Evolutionary conservation across 2,329 filamentous ascomycete genomes (phyloP).

Genomic region (Claviceps arundinis): DNA sequence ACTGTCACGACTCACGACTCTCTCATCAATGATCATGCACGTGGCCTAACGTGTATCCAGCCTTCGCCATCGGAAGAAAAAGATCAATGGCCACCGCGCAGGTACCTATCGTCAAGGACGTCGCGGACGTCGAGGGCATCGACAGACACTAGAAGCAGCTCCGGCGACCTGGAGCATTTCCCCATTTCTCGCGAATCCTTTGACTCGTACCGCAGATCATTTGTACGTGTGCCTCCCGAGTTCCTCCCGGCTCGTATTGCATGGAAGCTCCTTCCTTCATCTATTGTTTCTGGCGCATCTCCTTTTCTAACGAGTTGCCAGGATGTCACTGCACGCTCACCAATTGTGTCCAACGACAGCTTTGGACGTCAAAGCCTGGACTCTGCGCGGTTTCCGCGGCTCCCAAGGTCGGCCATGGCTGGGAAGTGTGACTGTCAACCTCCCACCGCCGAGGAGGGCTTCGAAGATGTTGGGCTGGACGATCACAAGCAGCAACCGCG

Average conservation of each 20-base stretch:
- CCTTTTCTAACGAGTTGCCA: conserved; percentile 20
- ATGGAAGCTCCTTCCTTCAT: no score
- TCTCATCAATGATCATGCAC: conserved; percentile 2
- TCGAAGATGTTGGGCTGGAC: conserved; percentile 86
- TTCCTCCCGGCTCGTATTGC: background rate
- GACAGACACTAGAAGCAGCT: conserved; percentile 43
- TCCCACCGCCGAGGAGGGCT: conserved; percentile 62
- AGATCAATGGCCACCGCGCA: conserved; percentile 53
- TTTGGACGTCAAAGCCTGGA: conserved; percentile 70
- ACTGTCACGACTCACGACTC: background rate
- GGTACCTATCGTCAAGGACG: conserved; percentile 23
- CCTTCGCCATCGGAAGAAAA: conserved; percentile 85
- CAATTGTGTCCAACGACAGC: conserved; percentile 47
- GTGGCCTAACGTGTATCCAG: conserved; percentile 23
- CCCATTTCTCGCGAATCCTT: conserved; percentile 94
- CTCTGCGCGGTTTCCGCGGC: conserved; percentile 50
- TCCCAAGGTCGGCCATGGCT: conserved; percentile 47
- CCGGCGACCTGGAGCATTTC: conserved; percentile 81
- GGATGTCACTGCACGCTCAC: conserved; percentile 86
- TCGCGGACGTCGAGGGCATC: conserved; percentile 31
- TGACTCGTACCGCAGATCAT: conserved; percentile 89
- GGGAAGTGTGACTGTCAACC: conserved; percentile 45
- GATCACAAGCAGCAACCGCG: conserved; percentile 42
- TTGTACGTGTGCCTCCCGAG: conserved; percentile 45
- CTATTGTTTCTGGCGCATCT: background rate